Conservation (phyloP, 2,329 filamentous ascomycete genomes). For the Colletotrichum siamense region DNA sequence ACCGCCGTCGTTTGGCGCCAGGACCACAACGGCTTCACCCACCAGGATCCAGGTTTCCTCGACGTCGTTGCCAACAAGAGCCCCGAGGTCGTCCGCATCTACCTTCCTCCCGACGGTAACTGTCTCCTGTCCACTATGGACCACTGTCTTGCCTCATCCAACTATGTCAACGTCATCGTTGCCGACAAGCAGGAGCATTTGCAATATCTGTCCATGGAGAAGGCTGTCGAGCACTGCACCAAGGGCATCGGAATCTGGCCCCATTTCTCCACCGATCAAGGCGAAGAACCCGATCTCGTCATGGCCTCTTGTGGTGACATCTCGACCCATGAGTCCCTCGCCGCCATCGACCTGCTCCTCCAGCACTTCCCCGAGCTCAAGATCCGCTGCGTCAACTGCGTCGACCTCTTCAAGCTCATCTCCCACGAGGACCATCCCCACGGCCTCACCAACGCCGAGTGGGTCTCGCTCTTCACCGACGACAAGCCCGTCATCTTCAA, state of each 20-base stretch:
- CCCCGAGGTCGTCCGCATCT: slow-evolving; percentile 80
- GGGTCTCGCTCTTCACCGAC: slow-evolving; percentile 72
- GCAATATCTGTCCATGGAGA: slow-evolving; percentile 77
- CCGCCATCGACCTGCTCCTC: slow-evolving; percentile 76
- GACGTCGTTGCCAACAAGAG: slow-evolving; percentile 82
- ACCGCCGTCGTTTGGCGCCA: slow-evolving; percentile 83
- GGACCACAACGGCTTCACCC: slow-evolving; percentile 85
- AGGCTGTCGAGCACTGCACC: slow-evolving; percentile 76
- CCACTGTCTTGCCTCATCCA: slow-evolving; percentile 74
- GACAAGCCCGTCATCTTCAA: slow-evolving; percentile 81
- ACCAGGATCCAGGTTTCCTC: slow-evolving; percentile 82
- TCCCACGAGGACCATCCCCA: slow-evolving; percentile 74
- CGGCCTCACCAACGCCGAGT: slow-evolving; percentile 71
- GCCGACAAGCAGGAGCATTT: slow-evolving; percentile 82
- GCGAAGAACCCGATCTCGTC: slow-evolving; percentile 73
- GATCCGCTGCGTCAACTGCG: slow-evolving; percentile 80
- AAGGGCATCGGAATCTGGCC: slow-evolving; percentile 83
- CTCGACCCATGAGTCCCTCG: slow-evolving; percentile 75
- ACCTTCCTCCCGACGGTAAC: slow-evolving; percentile 81
- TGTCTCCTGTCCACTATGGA: slow-evolving; percentile 77
- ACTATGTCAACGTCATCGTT: slow-evolving; percentile 84
- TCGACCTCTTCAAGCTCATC: slow-evolving; percentile 83
- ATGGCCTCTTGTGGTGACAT: slow-evolving; percentile 81
- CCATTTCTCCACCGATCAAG: slow-evolving; percentile 75
- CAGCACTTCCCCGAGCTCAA: slow-evolving; percentile 74